Percentiles rank a stretch among this genome's conserved stretches.
Conservation (phyloP, 495 filamentous ascomycete species). For the Penicillium chermesinum region DNA sequence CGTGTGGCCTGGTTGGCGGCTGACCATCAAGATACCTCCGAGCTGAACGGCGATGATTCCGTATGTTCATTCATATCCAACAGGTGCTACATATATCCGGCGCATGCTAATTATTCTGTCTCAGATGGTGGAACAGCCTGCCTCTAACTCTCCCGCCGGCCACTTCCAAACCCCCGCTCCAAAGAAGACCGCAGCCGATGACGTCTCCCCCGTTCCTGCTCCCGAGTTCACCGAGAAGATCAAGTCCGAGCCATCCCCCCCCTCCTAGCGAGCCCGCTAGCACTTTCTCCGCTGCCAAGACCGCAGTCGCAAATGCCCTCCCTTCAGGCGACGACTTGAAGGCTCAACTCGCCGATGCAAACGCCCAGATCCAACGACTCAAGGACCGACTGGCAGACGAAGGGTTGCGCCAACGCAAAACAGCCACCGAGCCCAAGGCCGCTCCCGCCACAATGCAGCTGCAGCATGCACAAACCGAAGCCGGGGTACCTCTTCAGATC, state of each 20-base stretch:
- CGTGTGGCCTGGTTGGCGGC: conserved; percentile 77
- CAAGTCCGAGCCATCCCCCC: conserved; percentile 36
- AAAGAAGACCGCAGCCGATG: conserved; percentile 26
- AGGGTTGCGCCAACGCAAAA: conserved; percentile 65
- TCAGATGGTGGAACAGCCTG: conserved; percentile 39
- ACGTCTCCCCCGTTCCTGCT: conserved; percentile 34
- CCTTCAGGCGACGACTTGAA: conserved; percentile 61
- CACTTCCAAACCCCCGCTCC: conserved; percentile 48
- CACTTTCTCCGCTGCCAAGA: conserved; percentile 26
- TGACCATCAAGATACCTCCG: conserved; percentile 31
- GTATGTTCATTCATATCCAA: conserved; percentile 31
- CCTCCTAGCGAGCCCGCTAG: conserved; percentile 14
- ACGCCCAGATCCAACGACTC: conserved; percentile 65
- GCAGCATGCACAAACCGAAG: conserved; percentile 42
- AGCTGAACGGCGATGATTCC: conserved; percentile 27
- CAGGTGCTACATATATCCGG: not conserved
- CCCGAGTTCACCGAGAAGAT: conserved; percentile 42
- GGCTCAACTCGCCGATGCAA: conserved; percentile 66
- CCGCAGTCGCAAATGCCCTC: conserved; percentile 39
- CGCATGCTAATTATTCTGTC: conserved; percentile 4
- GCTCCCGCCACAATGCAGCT: conserved; percentile 44
- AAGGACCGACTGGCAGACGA: conserved; percentile 65
- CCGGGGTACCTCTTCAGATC: conserved; percentile 82
- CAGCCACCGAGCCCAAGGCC: conserved; percentile 36
- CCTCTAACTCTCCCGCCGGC: conserved; percentile 53